Percentiles rank a stretch among this genome's conserved stretches.
phyloP scores from a whole-genome alignment of 139 green algal genomes.

The Chlorella vulgaris region DNA sequence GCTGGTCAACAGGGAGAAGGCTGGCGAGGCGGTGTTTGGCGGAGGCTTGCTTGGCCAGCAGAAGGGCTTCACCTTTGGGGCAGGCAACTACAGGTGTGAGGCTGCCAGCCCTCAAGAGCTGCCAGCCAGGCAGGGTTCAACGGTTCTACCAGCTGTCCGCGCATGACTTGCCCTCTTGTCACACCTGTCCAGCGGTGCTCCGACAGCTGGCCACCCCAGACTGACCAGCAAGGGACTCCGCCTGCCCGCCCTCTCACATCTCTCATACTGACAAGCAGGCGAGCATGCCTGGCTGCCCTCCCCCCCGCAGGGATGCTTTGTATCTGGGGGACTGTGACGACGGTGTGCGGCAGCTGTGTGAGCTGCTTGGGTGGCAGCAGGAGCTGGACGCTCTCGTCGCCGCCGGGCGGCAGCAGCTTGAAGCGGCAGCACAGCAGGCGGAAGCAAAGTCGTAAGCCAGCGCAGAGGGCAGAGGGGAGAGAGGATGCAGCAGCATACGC shows the following conservation, averaged over 20 bases:
- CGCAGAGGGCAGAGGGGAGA: neutral
- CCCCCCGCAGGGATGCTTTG: constrained; percentile 58
- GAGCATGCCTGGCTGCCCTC: neutral
- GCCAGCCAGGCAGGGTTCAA: neutral
- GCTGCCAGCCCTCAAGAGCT: too few relatives aligned
- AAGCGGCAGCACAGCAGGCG: neutral
- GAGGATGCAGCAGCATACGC: neutral
- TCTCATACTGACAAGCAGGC: too few relatives aligned
- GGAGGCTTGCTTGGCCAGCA: constrained; percentile 20
- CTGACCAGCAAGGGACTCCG: too few relatives aligned
- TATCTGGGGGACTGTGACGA: constrained; percentile 75
- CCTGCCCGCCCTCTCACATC: neutral
- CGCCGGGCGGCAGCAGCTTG: neutral
- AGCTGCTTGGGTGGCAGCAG: constrained; percentile 64
- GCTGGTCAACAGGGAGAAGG: constrained; percentile 83
- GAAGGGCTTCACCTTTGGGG: constrained; percentile 57
- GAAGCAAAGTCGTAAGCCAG: neutral
- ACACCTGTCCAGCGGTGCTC: neutral
- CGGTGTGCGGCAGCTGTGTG: constrained; percentile 55
- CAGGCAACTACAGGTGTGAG: constrained; percentile 41
- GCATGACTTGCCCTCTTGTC: neutral
- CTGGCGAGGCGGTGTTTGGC: constrained; percentile 48
- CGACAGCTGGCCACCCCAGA: too few relatives aligned
- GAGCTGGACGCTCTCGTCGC: constrained; percentile 53
- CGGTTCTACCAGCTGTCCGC: neutral